phyloP scores from a whole-genome alignment of 768 basidiomycete genomes.

The Tylopilus vinaceipallidus region DNA sequence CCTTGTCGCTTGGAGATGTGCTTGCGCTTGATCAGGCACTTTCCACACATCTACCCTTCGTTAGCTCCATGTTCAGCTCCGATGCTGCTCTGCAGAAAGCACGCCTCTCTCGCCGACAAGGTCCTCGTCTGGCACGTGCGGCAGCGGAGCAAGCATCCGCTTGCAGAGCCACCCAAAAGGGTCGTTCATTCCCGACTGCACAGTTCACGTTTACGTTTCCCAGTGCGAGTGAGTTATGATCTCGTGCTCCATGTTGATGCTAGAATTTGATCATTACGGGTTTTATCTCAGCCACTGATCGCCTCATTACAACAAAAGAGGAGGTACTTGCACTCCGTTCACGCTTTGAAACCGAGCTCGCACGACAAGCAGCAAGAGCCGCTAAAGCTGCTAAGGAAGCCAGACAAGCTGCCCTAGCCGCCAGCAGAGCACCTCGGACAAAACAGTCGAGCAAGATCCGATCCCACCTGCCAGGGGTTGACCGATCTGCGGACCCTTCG shows the following conservation, averaged over 20 bases:
- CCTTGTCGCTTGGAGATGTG: slow-evolving; percentile 63
- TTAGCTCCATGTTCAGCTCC: slow-evolving; percentile 36
- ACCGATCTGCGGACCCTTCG: slow-evolving; percentile 37
- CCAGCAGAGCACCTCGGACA: slow-evolving; percentile 34
- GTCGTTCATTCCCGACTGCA: slow-evolving; percentile 45
- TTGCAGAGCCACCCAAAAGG: slow-evolving; percentile 14
- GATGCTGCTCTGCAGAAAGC: slow-evolving; percentile 35
- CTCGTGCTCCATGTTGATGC: slow-evolving; percentile 21
- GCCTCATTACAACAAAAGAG: slow-evolving; percentile 63
- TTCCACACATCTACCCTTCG: slow-evolving; percentile 40
- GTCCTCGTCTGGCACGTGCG: slow-evolving; percentile 50
- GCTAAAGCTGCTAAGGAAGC: slow-evolving; percentile 48
- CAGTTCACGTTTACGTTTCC: slow-evolving; percentile 62
- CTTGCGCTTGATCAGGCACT: slow-evolving; percentile 79
- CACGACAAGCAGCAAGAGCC: slow-evolving; percentile 61
- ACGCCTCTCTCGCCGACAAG: slow-evolving; percentile 55
- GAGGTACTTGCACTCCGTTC: slow-evolving; percentile 65
- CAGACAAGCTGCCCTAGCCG: slow-evolving; percentile 46
- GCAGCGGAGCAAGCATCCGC: slow-evolving; percentile 24
- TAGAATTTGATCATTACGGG: slow-evolving; percentile 28
- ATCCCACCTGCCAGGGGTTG: slow-evolving; percentile 30
- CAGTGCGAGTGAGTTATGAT: slow-evolving; percentile 66
- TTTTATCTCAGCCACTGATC: slow-evolving; percentile 60
- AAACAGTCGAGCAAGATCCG: slow-evolving; percentile 41
- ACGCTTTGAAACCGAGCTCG: slow-evolving; percentile 73